Percentiles rank a stretch among this genome's conserved stretches.
These are phyloP conservation scores for Mucor ambiguus DNA, from an alignment of 371 early-diverging fungal genomes.

Conservation along the genomic window DNA sequence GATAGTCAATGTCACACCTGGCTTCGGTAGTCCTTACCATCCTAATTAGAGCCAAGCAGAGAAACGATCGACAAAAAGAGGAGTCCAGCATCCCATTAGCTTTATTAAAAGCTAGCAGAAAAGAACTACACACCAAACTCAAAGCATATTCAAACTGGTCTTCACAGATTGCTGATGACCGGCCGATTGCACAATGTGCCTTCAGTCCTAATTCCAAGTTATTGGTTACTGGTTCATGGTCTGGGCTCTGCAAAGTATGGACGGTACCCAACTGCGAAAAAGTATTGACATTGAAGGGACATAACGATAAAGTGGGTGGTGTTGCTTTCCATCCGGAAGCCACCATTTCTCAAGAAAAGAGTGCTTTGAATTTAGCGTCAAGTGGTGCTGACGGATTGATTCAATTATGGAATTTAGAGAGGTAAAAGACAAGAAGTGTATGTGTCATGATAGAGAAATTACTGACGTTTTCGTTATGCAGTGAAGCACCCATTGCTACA, in stretches of 20 bases:
- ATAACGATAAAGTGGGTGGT: slow-evolving; percentile 88
- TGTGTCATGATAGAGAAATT: background rate
- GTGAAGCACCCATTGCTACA: slow-evolving; percentile 77
- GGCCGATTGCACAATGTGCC: slow-evolving; percentile 78
- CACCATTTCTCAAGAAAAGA: slow-evolving; percentile 62
- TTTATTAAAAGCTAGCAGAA: slow-evolving; percentile 71
- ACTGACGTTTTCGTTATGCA: slow-evolving; percentile 17
- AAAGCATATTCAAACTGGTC: slow-evolving; percentile 73
- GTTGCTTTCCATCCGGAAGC: slow-evolving; percentile 88
- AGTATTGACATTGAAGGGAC: slow-evolving; percentile 67
- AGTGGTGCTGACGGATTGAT: slow-evolving; percentile 81
- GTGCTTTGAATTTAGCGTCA: slow-evolving; percentile 77
- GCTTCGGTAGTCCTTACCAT: background rate
- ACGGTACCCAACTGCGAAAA: slow-evolving; percentile 73
- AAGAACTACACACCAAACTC: slow-evolving; percentile 75
- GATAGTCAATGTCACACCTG: background rate
- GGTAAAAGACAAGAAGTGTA: slow-evolving; percentile 32
- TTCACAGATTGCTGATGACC: slow-evolving; percentile 91
- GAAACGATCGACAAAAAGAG: slow-evolving; percentile 69
- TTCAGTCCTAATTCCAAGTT: slow-evolving; percentile 84
- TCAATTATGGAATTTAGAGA: slow-evolving; percentile 80
- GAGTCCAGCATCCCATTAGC: slow-evolving; percentile 75
- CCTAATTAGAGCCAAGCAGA: slow-evolving; percentile 64
- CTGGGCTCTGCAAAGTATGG: slow-evolving; percentile 89
- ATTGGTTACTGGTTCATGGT: slow-evolving; percentile 86